Conservation (phyloP, 768 basidiomycete genomes). For the Tremella mesenterica region DNA sequence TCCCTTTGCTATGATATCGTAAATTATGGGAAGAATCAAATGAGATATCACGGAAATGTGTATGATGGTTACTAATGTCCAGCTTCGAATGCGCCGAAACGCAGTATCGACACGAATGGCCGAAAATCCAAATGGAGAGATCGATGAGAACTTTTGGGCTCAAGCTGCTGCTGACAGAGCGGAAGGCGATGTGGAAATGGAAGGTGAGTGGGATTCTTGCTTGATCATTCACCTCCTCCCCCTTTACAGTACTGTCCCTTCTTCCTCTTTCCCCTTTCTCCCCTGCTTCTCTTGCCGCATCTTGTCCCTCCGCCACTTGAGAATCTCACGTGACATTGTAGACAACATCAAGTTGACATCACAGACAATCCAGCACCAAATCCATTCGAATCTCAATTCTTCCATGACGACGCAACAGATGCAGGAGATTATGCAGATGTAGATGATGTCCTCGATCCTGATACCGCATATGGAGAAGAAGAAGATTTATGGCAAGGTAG, state of each 20-base stretch:
- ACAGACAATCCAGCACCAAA: constrained; percentile 42
- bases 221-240: no score
- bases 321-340: constrained; percentile 22
- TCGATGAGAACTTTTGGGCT: constrained; percentile 96
- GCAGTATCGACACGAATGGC: constrained; percentile 46
- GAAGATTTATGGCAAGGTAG: constrained; percentile 83
- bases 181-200: constrained; percentile 55
- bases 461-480: constrained; percentile 42
- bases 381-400: constrained; percentile 94
- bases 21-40: no score
- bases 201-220: no score
- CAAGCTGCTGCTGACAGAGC: constrained; percentile 79
- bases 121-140: constrained; percentile 66
- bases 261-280: no score
- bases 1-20: no score
- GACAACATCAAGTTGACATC: background rate
- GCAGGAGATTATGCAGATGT: constrained; percentile 63
- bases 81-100: constrained; percentile 86
- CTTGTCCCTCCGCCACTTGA: no score
- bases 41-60: no score
- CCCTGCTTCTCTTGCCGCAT: no score
- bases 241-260: no score
- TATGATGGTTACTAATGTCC: background rate
- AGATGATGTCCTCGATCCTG: constrained; percentile 49
- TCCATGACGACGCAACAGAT: constrained; percentile 77